These are phyloP conservation scores for Solanum piurae DNA, from an alignment of 257 asterid species.

Conservation along the genomic window DNA sequence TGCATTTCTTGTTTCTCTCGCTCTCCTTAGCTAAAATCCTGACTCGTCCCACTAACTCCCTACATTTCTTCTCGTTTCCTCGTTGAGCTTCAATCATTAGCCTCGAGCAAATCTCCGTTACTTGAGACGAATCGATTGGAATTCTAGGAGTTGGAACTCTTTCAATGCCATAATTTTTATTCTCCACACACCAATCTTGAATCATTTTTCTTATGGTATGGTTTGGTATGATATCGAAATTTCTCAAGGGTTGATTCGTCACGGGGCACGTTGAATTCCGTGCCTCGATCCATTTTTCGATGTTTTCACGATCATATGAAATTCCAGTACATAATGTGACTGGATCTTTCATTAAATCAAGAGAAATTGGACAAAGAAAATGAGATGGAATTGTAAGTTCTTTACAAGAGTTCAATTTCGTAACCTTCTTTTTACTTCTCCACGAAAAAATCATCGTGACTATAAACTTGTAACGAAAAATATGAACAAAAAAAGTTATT, in stretches of 20 bases:
- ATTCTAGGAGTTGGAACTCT: constrained; percentile 78
- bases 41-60: constrained; percentile 32
- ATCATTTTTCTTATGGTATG: constrained; percentile 66
- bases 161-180: constrained; percentile 56
- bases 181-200: constrained; percentile 86
- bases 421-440: constrained; percentile 19
- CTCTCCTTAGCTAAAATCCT: constrained; percentile 49
- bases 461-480: not conserved
- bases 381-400: constrained; percentile 37
- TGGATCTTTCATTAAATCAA: constrained; percentile 61
- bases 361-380: constrained; percentile 54
- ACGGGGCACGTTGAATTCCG: constrained; percentile 44
- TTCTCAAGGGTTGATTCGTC: constrained; percentile 36
- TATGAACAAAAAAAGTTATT: not conserved
- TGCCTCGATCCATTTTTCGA: constrained; percentile 50
- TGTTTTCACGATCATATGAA: constrained; percentile 58
- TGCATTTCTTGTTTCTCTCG: constrained; percentile 51
- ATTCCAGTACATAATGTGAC: constrained; percentile 54
- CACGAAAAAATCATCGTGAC: constrained; percentile 26
- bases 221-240: constrained; percentile 51
- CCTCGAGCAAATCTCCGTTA: constrained; percentile 23
- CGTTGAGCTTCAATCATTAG: constrained; percentile 16
- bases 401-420: not conserved
- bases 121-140: constrained; percentile 40
- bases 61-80: constrained; percentile 25